A percentile compares a stretch with the other conserved stretches of the same genome.
Evolutionary conservation across 495 filamentous ascomycete species (phyloP).

Genomic region (Neurospora sp.): DNA sequence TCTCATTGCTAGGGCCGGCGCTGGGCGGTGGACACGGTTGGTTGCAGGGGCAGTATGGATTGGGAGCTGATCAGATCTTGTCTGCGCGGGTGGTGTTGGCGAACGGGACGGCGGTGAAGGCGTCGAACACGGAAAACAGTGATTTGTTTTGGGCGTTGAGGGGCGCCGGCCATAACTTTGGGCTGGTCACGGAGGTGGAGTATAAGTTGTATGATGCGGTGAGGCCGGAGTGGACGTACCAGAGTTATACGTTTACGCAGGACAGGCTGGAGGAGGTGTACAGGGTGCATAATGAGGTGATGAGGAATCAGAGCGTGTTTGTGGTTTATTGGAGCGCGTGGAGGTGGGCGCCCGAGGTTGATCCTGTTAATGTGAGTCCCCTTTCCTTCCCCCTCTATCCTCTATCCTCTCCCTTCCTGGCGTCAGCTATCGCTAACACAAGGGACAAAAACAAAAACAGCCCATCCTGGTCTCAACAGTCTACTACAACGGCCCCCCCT

Average conservation of each 20-base stretch:
- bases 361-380: conserved; percentile 26
- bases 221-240: conserved; percentile 25
- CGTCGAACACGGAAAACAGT: conserved; percentile 17
- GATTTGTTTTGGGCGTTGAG: conserved; percentile 48
- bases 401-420: not conserved
- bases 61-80: conserved; percentile 47
- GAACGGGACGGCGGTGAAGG: conserved; percentile 35
- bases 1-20: conserved; percentile 37
- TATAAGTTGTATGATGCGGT: conserved; percentile 39
- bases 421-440: not conserved
- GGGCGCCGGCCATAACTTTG: conserved; percentile 55
- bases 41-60: conserved; percentile 46
- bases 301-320: conserved; percentile 23
- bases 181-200: conserved; percentile 42
- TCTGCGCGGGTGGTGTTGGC: conserved; percentile 45
- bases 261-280: conserved; percentile 44
- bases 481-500: conserved; percentile 34
- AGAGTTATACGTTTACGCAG: conserved; percentile 33
- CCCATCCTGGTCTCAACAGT: conserved; percentile 38
- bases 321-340: conserved; percentile 39
- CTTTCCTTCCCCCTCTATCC: not conserved
- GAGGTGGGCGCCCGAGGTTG: conserved; percentile 26
- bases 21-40: conserved; percentile 54
- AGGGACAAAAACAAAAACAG: conserved; percentile 1
- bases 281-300: conserved; percentile 27